Conservation (phyloP, 495 filamentous ascomycete genomes). For the Ramalina intermedia region DNA sequence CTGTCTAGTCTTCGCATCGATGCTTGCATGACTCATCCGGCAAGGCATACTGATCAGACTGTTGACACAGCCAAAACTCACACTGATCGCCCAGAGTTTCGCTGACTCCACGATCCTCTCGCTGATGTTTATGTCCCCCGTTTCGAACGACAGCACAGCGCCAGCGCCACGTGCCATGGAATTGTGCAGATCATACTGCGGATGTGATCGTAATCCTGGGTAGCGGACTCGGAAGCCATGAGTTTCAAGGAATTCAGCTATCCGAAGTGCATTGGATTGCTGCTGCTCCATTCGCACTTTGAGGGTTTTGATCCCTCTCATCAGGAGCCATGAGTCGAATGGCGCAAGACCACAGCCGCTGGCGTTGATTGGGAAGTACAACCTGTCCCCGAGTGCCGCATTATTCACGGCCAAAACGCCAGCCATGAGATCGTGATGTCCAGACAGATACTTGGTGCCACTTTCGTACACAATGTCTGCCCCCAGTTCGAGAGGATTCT, state of each 20-base stretch:
- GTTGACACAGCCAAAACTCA: constrained; percentile 96
- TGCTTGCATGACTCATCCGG: constrained; percentile 97
- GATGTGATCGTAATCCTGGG: constrained; percentile 82
- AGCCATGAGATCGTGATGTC: constrained; percentile 98
- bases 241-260: constrained; percentile 81
- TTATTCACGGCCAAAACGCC: constrained; percentile 88
- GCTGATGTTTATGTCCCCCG: constrained; percentile 63
- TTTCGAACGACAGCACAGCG: constrained; percentile 91
- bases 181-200: constrained; percentile 91
- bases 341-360: constrained; percentile 88
- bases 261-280: constrained; percentile 76
- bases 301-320: constrained; percentile 89
- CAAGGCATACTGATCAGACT: constrained; percentile 98
- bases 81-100: constrained; percentile 83
- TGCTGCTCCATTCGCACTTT: constrained; percentile 98
- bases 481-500: constrained; percentile 83
- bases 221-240: constrained; percentile 92
- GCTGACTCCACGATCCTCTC: constrained; percentile 91
- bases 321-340: constrained; percentile 88
- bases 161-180: constrained; percentile 87
- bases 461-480: constrained; percentile 96
- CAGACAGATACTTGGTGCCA: constrained; percentile 93
- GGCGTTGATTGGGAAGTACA: constrained; percentile 93
- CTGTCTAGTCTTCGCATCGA: constrained; percentile 80
- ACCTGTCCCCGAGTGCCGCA: constrained; percentile 60